Percentiles rank a stretch among this genome's conserved stretches.
These are phyloP conservation scores for Massarina eburnea DNA, from an alignment of 2,329 filamentous ascomycete species.

Conservation along the genomic window DNA sequence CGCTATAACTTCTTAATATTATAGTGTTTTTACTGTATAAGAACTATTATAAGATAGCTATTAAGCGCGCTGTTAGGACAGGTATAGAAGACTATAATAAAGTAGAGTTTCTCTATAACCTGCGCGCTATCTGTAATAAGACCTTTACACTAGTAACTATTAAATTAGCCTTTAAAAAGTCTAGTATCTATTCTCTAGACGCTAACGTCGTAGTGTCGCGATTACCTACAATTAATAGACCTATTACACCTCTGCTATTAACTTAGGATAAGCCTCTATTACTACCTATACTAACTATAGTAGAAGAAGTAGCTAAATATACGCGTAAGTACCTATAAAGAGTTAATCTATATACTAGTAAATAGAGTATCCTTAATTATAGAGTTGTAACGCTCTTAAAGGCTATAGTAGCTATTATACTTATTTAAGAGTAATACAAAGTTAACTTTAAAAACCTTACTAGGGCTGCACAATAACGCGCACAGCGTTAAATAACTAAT, in stretches of 20 bases:
- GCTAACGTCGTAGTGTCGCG: not conserved
- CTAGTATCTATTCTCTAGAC: not conserved
- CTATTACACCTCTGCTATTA: not conserved
- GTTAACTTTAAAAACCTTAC: too few relatives aligned
- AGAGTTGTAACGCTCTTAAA: too few relatives aligned
- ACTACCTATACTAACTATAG: not conserved
- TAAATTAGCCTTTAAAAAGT: not conserved
- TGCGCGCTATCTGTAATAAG: not conserved
- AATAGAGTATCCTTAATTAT: too few relatives aligned
- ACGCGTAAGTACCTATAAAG: too few relatives aligned
- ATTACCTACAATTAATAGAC: not conserved
- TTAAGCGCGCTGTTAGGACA: slow-evolving; percentile 1
- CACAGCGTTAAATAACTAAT: too few relatives aligned
- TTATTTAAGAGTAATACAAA: too few relatives aligned
- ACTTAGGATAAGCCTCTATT: not conserved
- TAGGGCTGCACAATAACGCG: too few relatives aligned
- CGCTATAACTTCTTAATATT: too few relatives aligned
- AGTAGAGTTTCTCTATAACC: not conserved
- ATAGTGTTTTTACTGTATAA: too few relatives aligned
- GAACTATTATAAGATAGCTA: too few relatives aligned
- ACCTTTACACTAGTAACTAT: not conserved
- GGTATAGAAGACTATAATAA: not conserved
- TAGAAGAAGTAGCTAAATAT: not conserved
- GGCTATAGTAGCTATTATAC: too few relatives aligned
- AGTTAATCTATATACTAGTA: too few relatives aligned